Evolutionary conservation across 129 eudicot species (phyloP).

Genomic region (Centrapalus pauciflorus): DNA sequence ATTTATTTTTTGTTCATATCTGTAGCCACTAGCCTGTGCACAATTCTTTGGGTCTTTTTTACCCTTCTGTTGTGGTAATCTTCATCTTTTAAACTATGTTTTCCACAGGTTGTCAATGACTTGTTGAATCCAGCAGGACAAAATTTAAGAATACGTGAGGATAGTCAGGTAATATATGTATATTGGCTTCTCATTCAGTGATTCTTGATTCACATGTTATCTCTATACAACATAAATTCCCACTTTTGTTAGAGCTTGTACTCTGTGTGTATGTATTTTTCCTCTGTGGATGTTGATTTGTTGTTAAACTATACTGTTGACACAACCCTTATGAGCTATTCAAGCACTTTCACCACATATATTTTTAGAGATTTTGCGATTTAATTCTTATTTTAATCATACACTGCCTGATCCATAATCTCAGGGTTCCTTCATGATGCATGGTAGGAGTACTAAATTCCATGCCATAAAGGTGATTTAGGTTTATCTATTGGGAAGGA

Average conservation of each 20-base stretch:
- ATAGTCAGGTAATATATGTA: conserved; percentile 58
- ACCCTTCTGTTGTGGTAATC: neutral
- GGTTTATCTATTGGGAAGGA: no score
- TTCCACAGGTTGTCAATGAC: conserved; percentile 87
- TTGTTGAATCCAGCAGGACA: conserved; percentile 97
- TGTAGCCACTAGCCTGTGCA: conserved; percentile 15
- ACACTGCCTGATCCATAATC: no score
- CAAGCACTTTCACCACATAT: neutral
- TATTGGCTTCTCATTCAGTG: conserved; percentile 4
- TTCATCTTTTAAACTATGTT: neutral
- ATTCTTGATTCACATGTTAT: conserved; percentile 10
- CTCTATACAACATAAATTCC: neutral
- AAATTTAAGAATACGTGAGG: conserved; percentile 85
- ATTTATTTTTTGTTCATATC: neutral
- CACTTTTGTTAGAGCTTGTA: neutral
- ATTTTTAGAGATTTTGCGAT: neutral
- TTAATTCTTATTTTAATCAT: no score
- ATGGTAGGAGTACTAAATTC: no score
- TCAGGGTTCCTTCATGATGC: no score
- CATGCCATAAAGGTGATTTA: no score
- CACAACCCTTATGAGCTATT: neutral
- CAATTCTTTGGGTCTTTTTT: neutral
- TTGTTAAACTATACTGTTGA: neutral
- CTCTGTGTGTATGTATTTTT: neutral
- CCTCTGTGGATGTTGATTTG: neutral